A percentile compares a stretch with the other conserved stretches of the same genome.
Conservation (phyloP, 495 filamentous ascomycete genomes). For the Aspergillus biplanus region DNA sequence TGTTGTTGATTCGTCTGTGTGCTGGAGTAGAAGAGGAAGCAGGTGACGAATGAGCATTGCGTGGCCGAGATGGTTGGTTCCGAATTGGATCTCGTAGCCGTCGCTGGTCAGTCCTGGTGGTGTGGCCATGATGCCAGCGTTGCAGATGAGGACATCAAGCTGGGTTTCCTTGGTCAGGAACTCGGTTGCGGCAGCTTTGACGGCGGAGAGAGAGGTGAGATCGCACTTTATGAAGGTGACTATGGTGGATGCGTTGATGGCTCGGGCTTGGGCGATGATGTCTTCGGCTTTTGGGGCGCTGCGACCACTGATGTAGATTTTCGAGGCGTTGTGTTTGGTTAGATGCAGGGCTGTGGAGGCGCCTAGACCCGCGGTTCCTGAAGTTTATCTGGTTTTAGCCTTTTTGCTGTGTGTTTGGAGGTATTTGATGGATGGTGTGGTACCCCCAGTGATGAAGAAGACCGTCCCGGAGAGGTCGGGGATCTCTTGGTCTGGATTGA, state of each 20-base stretch:
- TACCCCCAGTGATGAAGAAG: constrained; percentile 63
- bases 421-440: constrained; percentile 11
- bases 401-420: not conserved
- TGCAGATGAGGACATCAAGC: constrained; percentile 66
- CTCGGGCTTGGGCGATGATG: constrained; percentile 37
- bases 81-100: constrained; percentile 71
- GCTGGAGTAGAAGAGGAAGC: constrained; percentile 52
- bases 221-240: constrained; percentile 50
- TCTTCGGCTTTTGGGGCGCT: constrained; percentile 44
- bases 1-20: not conserved
- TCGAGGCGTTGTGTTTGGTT: constrained; percentile 54
- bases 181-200: constrained; percentile 38
- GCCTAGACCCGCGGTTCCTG: constrained; percentile 59
- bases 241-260: constrained; percentile 22
- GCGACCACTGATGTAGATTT: constrained; percentile 64
- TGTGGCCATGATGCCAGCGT: constrained; percentile 68
- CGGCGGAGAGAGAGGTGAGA: constrained; percentile 48
- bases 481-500: constrained; percentile 47
- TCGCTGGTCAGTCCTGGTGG: constrained; percentile 53
- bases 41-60: constrained; percentile 63
- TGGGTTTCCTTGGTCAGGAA: constrained; percentile 36
- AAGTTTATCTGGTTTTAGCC: not conserved
- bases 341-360: constrained; percentile 55
- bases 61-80: constrained; percentile 70
- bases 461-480: constrained; percentile 55